These are phyloP conservation scores for Triadica sebifera DNA, from an alignment of 345 rosid genomes.

Conservation along the genomic window DNA sequence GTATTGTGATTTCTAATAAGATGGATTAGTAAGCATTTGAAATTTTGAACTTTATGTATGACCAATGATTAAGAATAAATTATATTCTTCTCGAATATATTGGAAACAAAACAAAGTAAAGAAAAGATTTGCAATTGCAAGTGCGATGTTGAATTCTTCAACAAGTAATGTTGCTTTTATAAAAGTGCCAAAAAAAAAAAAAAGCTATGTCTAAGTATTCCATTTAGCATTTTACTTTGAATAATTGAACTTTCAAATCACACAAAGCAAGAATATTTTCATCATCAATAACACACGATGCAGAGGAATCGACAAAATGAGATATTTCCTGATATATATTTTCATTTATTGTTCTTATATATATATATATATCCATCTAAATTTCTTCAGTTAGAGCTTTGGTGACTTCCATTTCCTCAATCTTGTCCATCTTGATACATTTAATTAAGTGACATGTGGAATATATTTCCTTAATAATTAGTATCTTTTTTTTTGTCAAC, in stretches of 20 bases:
- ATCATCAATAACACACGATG: not conserved
- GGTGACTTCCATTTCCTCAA: not conserved
- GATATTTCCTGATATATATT: not conserved
- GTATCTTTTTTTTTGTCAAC: too few species aligned
- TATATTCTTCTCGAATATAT: not conserved
- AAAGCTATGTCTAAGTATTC: conserved; percentile 1
- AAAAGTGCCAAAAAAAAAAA: conserved; percentile 13
- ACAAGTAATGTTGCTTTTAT: conserved; percentile 20
- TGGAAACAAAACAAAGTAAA: not conserved
- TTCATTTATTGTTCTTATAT: not conserved
- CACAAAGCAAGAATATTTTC: not conserved
- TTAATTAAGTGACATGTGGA: not conserved
- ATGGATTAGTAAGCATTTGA: too few species aligned
- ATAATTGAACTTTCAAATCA: conserved; percentile 7
- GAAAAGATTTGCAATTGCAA: not conserved
- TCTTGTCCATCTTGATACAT: not conserved
- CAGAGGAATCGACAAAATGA: not conserved
- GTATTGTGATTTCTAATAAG: too few species aligned
- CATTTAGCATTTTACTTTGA: conserved; percentile 13
- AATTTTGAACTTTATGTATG: not conserved
- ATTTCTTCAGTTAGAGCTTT: too few species aligned
- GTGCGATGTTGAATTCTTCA: conserved; percentile 7
- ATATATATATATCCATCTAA: too few species aligned
- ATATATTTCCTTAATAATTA: not conserved
- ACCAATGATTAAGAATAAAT: not conserved